Percentiles rank a stretch among this genome's conserved stretches.
Evolutionary conservation across 139 green algal species (phyloP).

Genomic region (Chlorella sp.): DNA sequence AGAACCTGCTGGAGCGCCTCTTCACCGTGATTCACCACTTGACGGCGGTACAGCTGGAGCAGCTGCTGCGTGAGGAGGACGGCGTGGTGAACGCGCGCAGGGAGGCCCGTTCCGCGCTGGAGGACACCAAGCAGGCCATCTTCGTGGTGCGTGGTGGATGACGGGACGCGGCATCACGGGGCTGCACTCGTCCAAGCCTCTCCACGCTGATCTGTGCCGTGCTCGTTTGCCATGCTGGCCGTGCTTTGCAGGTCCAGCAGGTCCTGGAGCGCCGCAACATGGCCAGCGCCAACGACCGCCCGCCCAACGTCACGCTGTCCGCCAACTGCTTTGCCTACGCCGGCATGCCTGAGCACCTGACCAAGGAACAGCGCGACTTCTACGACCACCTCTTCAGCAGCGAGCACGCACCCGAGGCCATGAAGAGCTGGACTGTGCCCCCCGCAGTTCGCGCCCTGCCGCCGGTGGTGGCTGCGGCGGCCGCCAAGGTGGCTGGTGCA

Average conservation of each 20-base stretch:
- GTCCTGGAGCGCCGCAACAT: conserved; percentile 35
- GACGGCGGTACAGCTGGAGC: conserved; percentile 27
- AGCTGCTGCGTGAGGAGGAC: conserved; percentile 32
- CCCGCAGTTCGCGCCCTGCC: conserved; percentile 3
- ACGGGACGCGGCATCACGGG: no score
- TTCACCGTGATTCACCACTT: conserved; percentile 49
- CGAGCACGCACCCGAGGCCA: conserved; percentile 20
- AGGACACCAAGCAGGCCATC: conserved; percentile 40
- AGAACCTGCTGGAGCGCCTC: conserved; percentile 54
- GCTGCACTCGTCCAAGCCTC: no score
- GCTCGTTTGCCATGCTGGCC: background rate
- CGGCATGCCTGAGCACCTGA: conserved; percentile 3
- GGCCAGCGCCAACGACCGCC: conserved; percentile 15
- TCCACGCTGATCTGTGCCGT: no score
- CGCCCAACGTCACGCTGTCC: conserved; percentile 12
- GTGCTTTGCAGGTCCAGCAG: conserved; percentile 24
- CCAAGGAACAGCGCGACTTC: conserved; percentile 22
- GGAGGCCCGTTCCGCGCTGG: conserved; percentile 29
- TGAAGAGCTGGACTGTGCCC: conserved; percentile 7
- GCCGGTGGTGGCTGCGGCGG: no score
- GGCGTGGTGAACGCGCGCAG: conserved; percentile 22
- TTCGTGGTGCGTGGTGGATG: conserved; percentile 31
- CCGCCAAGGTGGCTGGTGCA: no score
- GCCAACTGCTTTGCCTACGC: conserved; percentile 28
- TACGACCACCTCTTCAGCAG: conserved; percentile 24